Conservation (phyloP, 2,329 filamentous ascomycete genomes). For the Amauroascus niger region DNA sequence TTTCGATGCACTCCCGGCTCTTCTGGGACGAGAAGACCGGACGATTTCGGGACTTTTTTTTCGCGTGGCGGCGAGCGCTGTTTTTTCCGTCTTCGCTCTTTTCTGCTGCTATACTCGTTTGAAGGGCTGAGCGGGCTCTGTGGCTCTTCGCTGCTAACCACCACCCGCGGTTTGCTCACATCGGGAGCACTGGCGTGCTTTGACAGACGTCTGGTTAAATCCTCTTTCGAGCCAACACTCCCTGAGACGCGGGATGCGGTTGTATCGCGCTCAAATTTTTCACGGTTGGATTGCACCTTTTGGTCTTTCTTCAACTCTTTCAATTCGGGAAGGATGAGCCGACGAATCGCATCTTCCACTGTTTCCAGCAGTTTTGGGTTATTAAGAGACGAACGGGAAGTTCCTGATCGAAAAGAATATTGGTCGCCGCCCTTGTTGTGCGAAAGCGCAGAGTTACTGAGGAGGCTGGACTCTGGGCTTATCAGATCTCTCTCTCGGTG, state of each 20-base stretch:
- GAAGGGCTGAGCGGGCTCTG: constrained; percentile 2
- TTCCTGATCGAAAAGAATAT: constrained; percentile 51
- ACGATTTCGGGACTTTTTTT: constrained; percentile 35
- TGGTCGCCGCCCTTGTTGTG: constrained; percentile 45
- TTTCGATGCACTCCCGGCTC: constrained; percentile 46
- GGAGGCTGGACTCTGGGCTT: constrained; percentile 52
- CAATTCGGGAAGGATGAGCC: constrained; percentile 81
- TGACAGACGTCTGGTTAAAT: constrained; percentile 45
- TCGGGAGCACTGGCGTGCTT: constrained; percentile 51
- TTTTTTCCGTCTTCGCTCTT: constrained; percentile 46
- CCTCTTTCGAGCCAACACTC: constrained; percentile 48
- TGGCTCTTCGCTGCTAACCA: constrained; percentile 46
- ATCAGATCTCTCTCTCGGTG: constrained; percentile 45
- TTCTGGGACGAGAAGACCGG: constrained; percentile 41
- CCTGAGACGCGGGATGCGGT: constrained; percentile 52
- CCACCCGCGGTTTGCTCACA: constrained; percentile 52
- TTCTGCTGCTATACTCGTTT: constrained; percentile 39
- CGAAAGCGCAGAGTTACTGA: constrained; percentile 48
- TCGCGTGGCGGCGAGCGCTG: constrained; percentile 42
- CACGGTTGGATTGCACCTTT: constrained; percentile 62
- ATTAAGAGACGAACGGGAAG: constrained; percentile 67
- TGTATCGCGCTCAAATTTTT: constrained; percentile 57
- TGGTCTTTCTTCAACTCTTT: constrained; percentile 86
- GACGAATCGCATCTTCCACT: constrained; percentile 84
- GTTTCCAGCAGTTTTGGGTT: constrained; percentile 85